Evolutionary conservation across 2,329 filamentous ascomycete genomes (phyloP), one percentile per base, ranked within the genome.

Genomic region (Coleophoma eucalyptorum): DNA sequence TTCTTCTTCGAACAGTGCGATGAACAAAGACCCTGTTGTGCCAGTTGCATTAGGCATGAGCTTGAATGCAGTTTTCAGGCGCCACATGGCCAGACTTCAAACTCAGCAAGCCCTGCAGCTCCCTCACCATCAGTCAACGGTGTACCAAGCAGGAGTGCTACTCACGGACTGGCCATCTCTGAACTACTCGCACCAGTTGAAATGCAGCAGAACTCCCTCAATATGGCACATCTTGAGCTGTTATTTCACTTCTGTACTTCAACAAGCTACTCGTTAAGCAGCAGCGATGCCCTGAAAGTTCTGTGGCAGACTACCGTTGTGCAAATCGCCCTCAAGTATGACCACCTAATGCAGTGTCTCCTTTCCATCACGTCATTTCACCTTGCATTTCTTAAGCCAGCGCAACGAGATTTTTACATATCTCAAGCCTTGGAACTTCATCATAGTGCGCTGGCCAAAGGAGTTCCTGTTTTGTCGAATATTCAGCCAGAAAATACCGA

Each of bases 241-340:
- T 64, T 79, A n/a, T 73, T 78, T 58, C 72, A 79, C 62, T 79
- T 69, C 54, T 71, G 68, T 43, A 72, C 69, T 1, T 68, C 68
- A n/a, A 79, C 76, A 1, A 69, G 68, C 51, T 61, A 66, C 13
- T 77, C 74, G 0, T 60, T 79, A 5, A 70, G 69, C 3, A 62
- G 62, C 15, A 67, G 73, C 33, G 62, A 67, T 0, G 58, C 62
- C 8, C 52, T 75, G 3, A 70, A 71, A 38, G 62, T 68, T 37
- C 68, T 77, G 37, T 77, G 71, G 69, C 69, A 70, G 3, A 66
- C 70, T 3, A 70, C 68, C 42, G 68, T 73, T 5, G 70, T 75
- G 15, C 63, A 67, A 11, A 61, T 75, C 19, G 76, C 69, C 2
- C 68, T 78, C 32, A 52, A 62, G 1, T 69, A 67, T 49, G 69